Evolutionary conservation across 2,329 filamentous ascomycete genomes (phyloP).

Genomic region (Grosmannia huntii): DNA sequence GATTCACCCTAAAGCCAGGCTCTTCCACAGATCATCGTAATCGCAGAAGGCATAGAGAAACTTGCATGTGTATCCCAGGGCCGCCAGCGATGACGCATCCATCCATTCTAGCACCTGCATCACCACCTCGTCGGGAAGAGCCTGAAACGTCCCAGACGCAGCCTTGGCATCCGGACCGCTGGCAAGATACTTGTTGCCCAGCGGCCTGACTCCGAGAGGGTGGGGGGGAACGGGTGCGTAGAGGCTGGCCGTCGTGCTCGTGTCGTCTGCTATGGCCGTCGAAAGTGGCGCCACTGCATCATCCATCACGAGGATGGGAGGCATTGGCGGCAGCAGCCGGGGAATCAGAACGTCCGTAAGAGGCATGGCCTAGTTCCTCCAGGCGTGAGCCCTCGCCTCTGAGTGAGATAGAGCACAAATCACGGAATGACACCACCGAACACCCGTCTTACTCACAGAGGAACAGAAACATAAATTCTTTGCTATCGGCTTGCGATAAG

Average conservation of each 20-base stretch:
- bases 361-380: conserved; percentile 1
- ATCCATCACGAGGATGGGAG: neutral
- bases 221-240: conserved; percentile 55
- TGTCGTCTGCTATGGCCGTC: too few species aligned
- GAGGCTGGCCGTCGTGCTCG: neutral
- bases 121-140: conserved; percentile 70
- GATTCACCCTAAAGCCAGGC: conserved; percentile 60
- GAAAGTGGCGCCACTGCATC: neutral
- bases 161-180: conserved; percentile 52
- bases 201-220: conserved; percentile 72
- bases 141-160: conserved; percentile 50
- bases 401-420: neutral
- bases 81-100: conserved; percentile 47
- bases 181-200: conserved; percentile 68
- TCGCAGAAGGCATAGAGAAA: conserved; percentile 76
- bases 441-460: too few species aligned
- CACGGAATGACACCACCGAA: too few species aligned
- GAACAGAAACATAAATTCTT: neutral
- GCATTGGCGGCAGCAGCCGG: neutral
- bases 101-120: conserved; percentile 64
- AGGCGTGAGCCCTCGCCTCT: neutral
- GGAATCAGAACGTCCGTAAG: conserved; percentile 3
- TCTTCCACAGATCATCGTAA: conserved; percentile 81
- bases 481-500: neutral
- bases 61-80: conserved; percentile 66